Percentiles rank a stretch among this genome's conserved stretches.
These are phyloP conservation scores for Ophiocordyceps unilateralis DNA, from an alignment of 2,329 filamentous ascomycete genomes.

Conservation along the genomic window DNA sequence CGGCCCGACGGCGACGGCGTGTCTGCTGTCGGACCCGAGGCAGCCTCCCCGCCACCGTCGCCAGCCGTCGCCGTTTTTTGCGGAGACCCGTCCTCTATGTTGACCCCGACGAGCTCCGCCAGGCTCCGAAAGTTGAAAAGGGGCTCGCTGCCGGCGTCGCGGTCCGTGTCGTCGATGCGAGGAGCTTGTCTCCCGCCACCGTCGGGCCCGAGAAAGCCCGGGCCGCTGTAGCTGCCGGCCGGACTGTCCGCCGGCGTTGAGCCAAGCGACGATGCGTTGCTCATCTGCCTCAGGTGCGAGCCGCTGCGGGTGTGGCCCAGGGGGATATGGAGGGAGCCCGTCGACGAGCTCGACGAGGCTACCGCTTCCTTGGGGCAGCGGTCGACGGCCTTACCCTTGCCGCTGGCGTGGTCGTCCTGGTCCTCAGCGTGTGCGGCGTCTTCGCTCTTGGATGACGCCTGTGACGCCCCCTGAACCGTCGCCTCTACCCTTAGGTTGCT, in stretches of 20 bases:
- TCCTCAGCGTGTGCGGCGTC: slow-evolving; percentile 8
- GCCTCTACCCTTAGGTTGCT: slow-evolving; percentile 43
- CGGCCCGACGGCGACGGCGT: slow-evolving; percentile 4
- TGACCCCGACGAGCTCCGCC: slow-evolving; percentile 63
- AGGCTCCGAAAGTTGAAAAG: slow-evolving; percentile 88
- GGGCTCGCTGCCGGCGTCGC: slow-evolving; percentile 44
- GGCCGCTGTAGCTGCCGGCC: slow-evolving; percentile 29
- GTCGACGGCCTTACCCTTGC: slow-evolving; percentile 57
- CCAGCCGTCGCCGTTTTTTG: slow-evolving; percentile 6
- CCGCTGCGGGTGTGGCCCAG: slow-evolving; percentile 38
- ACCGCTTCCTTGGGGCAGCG: slow-evolving; percentile 19
- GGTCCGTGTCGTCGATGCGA: slow-evolving; percentile 29
- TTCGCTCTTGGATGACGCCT: slow-evolving; percentile 7
- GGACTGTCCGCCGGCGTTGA: slow-evolving; percentile 60
- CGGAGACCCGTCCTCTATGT: slow-evolving; percentile 29
- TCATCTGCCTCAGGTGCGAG: slow-evolving; percentile 66
- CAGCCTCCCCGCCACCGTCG: slow-evolving; percentile 9
- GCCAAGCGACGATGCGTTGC: slow-evolving; percentile 68
- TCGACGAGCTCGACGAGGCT: slow-evolving; percentile 14
- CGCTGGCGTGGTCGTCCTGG: slow-evolving; percentile 15
- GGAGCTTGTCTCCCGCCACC: slow-evolving; percentile 33
- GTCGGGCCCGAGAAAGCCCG: slow-evolving; percentile 16
- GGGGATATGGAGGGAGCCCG: slow-evolving; percentile 25
- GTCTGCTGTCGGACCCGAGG: slow-evolving; percentile 4
- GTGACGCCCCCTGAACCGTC: slow-evolving; percentile 27